Conservation (phyloP, 805 yeast genomes). For the Barnettozyma botsteinii region DNA sequence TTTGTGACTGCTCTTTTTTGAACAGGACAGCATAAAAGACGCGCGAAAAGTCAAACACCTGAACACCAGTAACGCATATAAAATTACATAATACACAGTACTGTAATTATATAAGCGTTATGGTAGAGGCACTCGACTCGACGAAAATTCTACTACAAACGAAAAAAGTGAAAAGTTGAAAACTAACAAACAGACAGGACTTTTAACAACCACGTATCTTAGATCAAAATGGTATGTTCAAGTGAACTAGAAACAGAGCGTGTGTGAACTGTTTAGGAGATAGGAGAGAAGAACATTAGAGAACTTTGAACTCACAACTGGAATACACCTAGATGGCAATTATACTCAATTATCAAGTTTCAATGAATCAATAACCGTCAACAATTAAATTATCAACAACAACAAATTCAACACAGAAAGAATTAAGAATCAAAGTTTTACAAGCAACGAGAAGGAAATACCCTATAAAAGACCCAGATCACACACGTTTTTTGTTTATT, state of each 20-base stretch:
- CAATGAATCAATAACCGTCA: too few relatives aligned
- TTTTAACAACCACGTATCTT: conserved; percentile 4
- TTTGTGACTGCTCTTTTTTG: conserved; percentile 9
- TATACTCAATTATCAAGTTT: too few relatives aligned
- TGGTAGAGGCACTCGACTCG: conserved; percentile 7
- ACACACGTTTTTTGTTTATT: not conserved
- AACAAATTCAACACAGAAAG: too few relatives aligned
- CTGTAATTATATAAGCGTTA: conserved; percentile 2
- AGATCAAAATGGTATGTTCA: conserved; percentile 12
- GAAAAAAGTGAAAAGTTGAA: conserved; percentile 11
- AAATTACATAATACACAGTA: conserved; percentile 2
- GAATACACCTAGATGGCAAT: too few relatives aligned
- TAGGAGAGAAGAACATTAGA: not conserved
- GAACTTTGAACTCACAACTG: too few relatives aligned
- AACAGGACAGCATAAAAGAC: not conserved
- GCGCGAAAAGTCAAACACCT: conserved; percentile 1
- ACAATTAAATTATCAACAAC: too few relatives aligned
- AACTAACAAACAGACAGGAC: conserved; percentile 1
- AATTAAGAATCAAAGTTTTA: too few relatives aligned
- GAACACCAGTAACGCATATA: conserved; percentile 1
- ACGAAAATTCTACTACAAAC: conserved; percentile 1
- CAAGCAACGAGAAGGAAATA: too few relatives aligned
- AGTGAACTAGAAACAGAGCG: not conserved
- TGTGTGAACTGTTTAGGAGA: not conserved
- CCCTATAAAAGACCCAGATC: too few relatives aligned